phyloP scores from a whole-genome alignment of 164 flowering plant genomes.

The Vitis riparia region DNA sequence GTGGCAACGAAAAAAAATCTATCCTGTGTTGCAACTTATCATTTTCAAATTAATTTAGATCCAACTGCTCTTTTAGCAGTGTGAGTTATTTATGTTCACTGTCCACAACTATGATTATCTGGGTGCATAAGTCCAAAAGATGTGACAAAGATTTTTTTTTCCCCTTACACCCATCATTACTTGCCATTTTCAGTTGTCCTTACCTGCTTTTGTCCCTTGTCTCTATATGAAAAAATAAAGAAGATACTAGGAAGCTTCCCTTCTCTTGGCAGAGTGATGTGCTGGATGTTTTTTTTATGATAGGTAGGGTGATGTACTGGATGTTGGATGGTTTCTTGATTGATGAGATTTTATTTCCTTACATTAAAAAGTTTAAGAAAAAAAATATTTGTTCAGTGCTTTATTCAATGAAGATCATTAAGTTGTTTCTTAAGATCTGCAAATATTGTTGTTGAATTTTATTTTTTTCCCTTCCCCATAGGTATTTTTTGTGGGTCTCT shows the following conservation, averaged over 20 bases:
- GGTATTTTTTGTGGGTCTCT: too few species aligned
- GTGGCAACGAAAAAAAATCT: too few species aligned
- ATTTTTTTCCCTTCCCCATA: neutral
- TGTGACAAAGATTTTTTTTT: neutral
- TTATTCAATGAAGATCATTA: neutral
- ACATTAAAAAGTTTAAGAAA: neutral
- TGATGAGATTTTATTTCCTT: neutral
- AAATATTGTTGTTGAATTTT: neutral
- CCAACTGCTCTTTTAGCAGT: too few species aligned
- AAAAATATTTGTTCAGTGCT: neutral
- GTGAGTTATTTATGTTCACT: too few species aligned
- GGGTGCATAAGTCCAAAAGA: neutral
- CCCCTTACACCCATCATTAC: neutral
- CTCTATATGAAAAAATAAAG: neutral
- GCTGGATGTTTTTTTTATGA: neutral
- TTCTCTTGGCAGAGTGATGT: too few species aligned
- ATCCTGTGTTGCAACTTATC: too few species aligned
- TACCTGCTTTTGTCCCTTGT: neutral
- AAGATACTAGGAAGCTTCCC: conserved; percentile 5
- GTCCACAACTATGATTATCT: neutral
- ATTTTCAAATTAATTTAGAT: too few species aligned
- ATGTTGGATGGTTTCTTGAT: neutral
- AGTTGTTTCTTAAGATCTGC: conserved; percentile 1
- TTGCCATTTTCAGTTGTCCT: neutral
- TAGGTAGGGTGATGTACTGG: neutral